Base-by-base conservation (phyloP, 139 green algal species). In the Astrephomene gubernaculifera region DNA sequence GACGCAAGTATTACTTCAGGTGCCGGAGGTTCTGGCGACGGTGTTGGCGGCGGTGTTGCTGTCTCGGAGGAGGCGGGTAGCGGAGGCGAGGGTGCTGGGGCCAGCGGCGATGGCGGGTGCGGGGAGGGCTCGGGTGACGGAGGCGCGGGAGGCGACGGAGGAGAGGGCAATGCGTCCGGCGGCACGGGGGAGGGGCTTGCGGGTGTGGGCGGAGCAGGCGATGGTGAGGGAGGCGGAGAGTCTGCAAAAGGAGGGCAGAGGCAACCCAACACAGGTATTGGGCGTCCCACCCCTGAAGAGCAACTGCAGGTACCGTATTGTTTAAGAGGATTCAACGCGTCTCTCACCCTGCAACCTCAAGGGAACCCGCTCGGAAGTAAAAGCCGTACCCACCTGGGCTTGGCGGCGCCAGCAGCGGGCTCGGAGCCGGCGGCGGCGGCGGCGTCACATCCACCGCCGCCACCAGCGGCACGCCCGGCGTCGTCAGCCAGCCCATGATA, bases 401-500 rank as follows among this genome's bases (percentile, higher is more conserved):
- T 33, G 70, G 70, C 70, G 43, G 43, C 70, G 44, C 0, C n/a
- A 45, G 71, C 71, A 31, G 19, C 45, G 45, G 45, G 17, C 12
- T 7, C 12, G 53, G 75, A 24, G 53, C 57, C 75, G 75, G 75
- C 60, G 75, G 36, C 53, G 75, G 54, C 75, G 57, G 5, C 25
- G 75, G 76, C 76, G 57, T 83, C 2, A 9, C 75, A n/a, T 83
- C 75, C 3, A 29, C 12, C 29, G 65, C 60, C 41, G 60, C 3
- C 39, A 83, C 60, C 60, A 73, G 2, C 2, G 76, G 29, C 29
- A 72, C 10, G 27, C 76, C 76, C 1, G 76, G 27, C 29, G 60
- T 72, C 14, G 76, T 73, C 5, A 83, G 31, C 76, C 76, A 83
- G 25, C 39, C 31, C 39, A 63, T 72, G 1, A 83, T 25, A 22